Evolutionary conservation across 768 basidiomycete genomes (phyloP).

Genomic region (Wakefieldia striispora): DNA sequence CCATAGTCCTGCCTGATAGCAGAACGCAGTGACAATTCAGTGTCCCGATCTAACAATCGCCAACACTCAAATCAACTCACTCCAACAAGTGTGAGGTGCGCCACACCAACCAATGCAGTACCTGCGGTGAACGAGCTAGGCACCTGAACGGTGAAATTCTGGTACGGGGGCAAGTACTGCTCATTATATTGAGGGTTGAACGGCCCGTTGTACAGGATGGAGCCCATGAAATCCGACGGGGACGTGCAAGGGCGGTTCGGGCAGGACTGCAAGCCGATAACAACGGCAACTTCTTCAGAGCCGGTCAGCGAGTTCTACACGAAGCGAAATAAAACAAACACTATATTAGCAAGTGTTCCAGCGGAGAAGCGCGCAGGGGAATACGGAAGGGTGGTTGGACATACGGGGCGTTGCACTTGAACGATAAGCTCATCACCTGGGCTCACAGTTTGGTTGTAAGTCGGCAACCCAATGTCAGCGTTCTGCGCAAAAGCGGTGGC

Average conservation of each 20-base stretch:
- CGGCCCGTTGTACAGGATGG: slow-evolving; percentile 46
- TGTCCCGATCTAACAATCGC: neutral
- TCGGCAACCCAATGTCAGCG: slow-evolving; percentile 40
- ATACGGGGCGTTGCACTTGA: slow-evolving; percentile 48
- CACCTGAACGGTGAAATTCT: slow-evolving; percentile 45
- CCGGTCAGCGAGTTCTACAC: slow-evolving; percentile 36
- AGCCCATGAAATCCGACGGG: slow-evolving; percentile 36
- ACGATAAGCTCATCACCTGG: slow-evolving; percentile 41
- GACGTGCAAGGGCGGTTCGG: slow-evolving; percentile 22
- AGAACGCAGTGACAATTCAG: neutral
- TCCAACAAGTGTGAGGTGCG: slow-evolving; percentile 39
- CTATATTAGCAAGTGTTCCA: neutral
- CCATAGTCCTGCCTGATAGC: slow-evolving; percentile 30
- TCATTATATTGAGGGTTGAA: slow-evolving; percentile 38
- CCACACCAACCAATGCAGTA: slow-evolving; percentile 35
- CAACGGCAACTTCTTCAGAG: slow-evolving; percentile 45
- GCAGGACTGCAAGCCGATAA: slow-evolving; percentile 44
- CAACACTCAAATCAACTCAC: slow-evolving; percentile 30
- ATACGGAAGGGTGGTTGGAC: slow-evolving; percentile 7
- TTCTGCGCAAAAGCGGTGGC: slow-evolving; percentile 41
- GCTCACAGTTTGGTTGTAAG: slow-evolving; percentile 23
- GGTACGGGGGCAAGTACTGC: slow-evolving; percentile 34
- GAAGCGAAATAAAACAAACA: neutral
- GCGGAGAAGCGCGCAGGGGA: neutral
- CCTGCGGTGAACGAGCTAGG: slow-evolving; percentile 31